Conservation (phyloP, 108 stramenopile genomes). For the Thalassiosira profunda region DNA sequence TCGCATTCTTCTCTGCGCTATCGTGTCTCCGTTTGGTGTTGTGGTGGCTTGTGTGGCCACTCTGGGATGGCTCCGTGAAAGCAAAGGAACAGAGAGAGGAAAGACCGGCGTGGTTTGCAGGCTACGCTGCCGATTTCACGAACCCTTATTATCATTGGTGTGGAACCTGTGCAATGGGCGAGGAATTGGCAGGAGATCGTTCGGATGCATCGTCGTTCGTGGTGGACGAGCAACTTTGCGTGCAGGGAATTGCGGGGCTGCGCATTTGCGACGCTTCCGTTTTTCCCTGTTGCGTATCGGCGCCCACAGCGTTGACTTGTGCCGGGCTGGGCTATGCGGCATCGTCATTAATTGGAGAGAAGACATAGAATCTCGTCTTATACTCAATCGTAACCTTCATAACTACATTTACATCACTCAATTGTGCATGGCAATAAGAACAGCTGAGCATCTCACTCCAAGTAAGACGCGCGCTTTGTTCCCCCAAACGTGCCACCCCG, state of each 20-base stretch:
- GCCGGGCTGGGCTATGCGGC: conserved; percentile 65
- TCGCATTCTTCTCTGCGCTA: background rate
- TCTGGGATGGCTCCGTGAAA: background rate
- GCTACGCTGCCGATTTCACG: conserved; percentile 56
- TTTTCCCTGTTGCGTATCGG: conserved; percentile 58
- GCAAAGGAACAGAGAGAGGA: conserved; percentile 1
- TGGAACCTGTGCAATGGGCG: conserved; percentile 75
- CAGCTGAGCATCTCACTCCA: too few species aligned
- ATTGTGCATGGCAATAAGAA: too few species aligned
- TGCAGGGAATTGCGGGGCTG: conserved; percentile 48
- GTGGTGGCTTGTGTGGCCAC: background rate
- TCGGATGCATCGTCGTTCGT: conserved; percentile 36
- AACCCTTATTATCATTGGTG: conserved; percentile 83
- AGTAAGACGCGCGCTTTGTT: too few species aligned
- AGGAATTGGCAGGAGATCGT: background rate
- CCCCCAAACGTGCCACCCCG: too few species aligned
- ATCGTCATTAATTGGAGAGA: conserved; percentile 21
- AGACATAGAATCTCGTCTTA: too few species aligned
- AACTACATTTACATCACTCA: too few species aligned
- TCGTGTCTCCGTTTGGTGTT: conserved; percentile 11
- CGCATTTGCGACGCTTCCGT: conserved; percentile 81
- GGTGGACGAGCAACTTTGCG: conserved; percentile 54
- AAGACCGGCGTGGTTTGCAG: conserved; percentile 28
- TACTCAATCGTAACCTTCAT: too few species aligned
- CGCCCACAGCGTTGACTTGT: conserved; percentile 79